Evolutionary conservation across 441 rosid genomes (phyloP).

Genomic region (Erodium moschatum): DNA sequence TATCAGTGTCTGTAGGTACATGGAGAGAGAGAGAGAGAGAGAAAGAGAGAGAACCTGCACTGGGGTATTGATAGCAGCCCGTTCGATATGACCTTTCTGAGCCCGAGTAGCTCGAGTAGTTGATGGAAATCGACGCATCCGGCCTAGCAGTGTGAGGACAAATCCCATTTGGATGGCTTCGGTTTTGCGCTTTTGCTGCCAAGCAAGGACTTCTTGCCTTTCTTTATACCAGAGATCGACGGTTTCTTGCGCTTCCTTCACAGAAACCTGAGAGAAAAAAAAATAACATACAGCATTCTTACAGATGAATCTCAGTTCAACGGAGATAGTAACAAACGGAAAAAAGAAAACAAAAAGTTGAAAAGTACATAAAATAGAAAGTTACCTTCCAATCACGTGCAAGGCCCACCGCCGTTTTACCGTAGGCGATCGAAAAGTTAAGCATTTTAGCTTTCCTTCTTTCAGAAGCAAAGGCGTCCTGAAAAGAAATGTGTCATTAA

Average conservation of each 20-base stretch:
- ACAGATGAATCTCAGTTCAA: slow-evolving; percentile 20
- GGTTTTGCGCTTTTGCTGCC: slow-evolving; percentile 72
- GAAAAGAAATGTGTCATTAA: background rate
- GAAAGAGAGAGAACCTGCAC: slow-evolving; percentile 60
- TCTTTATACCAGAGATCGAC: slow-evolving; percentile 88
- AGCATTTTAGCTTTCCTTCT: slow-evolving; percentile 99
- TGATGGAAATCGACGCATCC: slow-evolving; percentile 70
- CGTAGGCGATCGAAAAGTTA: slow-evolving; percentile 93
- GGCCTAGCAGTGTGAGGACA: slow-evolving; percentile 78
- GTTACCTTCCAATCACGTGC: slow-evolving; percentile 97
- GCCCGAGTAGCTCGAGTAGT: slow-evolving; percentile 32
- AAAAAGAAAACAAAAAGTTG: no score
- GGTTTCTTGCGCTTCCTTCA: slow-evolving; percentile 70
- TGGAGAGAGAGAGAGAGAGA: slow-evolving; percentile 3
- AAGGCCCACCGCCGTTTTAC: slow-evolving; percentile 86
- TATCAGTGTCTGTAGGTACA: background rate
- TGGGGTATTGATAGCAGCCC: slow-evolving; percentile 96
- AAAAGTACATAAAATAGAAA: background rate
- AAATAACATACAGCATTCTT: slow-evolving; percentile 8
- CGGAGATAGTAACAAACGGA: slow-evolving; percentile 11
- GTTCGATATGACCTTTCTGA: slow-evolving; percentile 59
- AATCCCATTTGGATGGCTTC: slow-evolving; percentile 49
- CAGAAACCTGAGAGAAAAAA: slow-evolving; percentile 52
- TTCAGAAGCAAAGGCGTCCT: slow-evolving; percentile 91
- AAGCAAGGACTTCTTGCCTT: slow-evolving; percentile 71